Conservation (phyloP, 257 asterid species). For the Rubia yunnanensis region DNA sequence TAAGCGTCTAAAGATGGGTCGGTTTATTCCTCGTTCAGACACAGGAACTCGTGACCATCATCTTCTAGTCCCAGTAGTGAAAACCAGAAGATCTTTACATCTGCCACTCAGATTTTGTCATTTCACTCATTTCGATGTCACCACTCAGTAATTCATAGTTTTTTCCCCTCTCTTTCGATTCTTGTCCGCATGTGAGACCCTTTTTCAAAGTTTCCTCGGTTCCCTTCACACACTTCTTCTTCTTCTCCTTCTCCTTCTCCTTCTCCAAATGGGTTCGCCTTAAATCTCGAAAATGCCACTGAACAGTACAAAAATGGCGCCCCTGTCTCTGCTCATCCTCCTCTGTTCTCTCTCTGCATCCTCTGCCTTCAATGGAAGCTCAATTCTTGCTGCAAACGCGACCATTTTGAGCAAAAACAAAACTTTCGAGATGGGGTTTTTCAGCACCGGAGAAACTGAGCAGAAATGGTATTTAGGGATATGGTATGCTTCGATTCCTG, state of each 20-base stretch:
- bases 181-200: conserved; percentile 30
- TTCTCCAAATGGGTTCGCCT: neutral
- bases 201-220: conserved; percentile 12
- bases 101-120: conserved; percentile 12
- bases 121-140: neutral
- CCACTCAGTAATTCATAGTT: neutral
- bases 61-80: conserved; percentile 1
- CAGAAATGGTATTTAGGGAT: conserved; percentile 61
- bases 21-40: conserved; percentile 3
- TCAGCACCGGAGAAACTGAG: conserved; percentile 33
- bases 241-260: conserved; percentile 4
- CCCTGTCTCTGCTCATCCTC: conserved; percentile 14
- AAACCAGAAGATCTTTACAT: conserved; percentile 36
- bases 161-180: neutral
- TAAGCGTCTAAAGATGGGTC: too few species aligned
- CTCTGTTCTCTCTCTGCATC: conserved; percentile 11
- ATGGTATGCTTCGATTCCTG: conserved; percentile 62
- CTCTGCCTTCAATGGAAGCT: conserved; percentile 17
- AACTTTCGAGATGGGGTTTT: conserved; percentile 52
- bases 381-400: conserved; percentile 10
- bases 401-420: conserved; percentile 33
- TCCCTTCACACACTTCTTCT: conserved; percentile 14
- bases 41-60: conserved; percentile 1
- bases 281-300: conserved; percentile 8
- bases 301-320: conserved; percentile 23